These are phyloP conservation scores for Luffa acutangula DNA, from an alignment of 306 rosid species.

Conservation along the genomic window DNA sequence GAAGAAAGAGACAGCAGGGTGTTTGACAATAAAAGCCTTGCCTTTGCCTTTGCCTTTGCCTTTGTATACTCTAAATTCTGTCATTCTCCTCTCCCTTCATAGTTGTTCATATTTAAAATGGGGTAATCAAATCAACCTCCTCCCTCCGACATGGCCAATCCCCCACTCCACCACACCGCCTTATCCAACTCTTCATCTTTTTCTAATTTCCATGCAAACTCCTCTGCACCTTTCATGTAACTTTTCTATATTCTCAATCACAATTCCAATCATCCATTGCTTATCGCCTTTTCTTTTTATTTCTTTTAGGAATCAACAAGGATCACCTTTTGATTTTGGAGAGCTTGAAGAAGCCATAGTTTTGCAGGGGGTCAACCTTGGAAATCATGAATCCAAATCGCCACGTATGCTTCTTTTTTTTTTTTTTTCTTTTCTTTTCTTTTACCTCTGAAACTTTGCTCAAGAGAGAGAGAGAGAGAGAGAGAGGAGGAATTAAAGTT, in stretches of 20 bases:
- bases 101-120: not conserved
- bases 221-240: conserved; percentile 56
- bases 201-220: conserved; percentile 54
- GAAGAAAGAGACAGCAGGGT: not conserved
- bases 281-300: not conserved
- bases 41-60: no score
- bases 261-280: no score
- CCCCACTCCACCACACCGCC: not conserved
- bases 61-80: not conserved
- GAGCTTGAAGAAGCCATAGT: conserved; percentile 91
- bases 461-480: conserved; percentile 10
- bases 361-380: conserved; percentile 54
- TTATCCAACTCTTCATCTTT: conserved; percentile 18
- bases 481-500: conserved; percentile 11
- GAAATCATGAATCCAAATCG: conserved; percentile 68
- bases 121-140: not conserved
- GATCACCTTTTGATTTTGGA: conserved; percentile 71
- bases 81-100: not conserved
- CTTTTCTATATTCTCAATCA: not conserved
- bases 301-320: conserved; percentile 47
- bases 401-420: conserved; percentile 33
- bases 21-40: not conserved
- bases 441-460: conserved; percentile 2
- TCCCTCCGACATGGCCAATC: not conserved
- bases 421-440: conserved; percentile 9